A percentile compares a stretch with the other conserved stretches of the same genome.
These are phyloP conservation scores for Clavispora santaluciae DNA, from an alignment of 805 yeast species.

Conservation along the genomic window DNA sequence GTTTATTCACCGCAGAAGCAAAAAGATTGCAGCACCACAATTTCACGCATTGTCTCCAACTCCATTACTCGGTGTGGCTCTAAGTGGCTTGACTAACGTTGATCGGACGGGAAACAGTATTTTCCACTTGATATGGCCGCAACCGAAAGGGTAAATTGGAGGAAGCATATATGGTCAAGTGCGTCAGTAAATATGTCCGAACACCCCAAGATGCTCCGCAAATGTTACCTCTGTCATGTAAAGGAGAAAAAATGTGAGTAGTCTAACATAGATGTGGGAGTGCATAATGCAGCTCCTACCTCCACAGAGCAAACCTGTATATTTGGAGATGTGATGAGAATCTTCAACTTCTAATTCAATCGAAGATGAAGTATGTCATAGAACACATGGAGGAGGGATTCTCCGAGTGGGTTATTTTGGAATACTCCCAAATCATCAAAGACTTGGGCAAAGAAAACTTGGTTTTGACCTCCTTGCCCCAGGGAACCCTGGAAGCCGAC, in stretches of 20 bases:
- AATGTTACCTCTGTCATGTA: too few relatives aligned
- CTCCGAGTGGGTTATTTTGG: slow-evolving; percentile 92
- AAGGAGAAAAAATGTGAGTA: too few relatives aligned
- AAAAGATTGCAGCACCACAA: slow-evolving; percentile 50
- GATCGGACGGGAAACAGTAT: slow-evolving; percentile 62
- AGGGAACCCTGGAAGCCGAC: slow-evolving; percentile 50
- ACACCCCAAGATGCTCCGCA: too few relatives aligned
- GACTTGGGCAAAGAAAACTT: slow-evolving; percentile 80
- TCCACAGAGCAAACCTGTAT: too few relatives aligned
- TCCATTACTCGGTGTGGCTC: slow-evolving; percentile 55
- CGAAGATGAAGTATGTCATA: slow-evolving; percentile 76
- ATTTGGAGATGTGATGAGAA: neutral
- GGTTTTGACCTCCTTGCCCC: slow-evolving; percentile 71
- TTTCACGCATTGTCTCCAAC: slow-evolving; percentile 58
- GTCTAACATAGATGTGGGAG: too few relatives aligned
- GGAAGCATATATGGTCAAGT: too few relatives aligned
- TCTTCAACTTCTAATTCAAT: neutral
- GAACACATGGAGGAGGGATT: slow-evolving; percentile 98
- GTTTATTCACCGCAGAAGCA: too few relatives aligned
- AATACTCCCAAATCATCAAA: slow-evolving; percentile 73
- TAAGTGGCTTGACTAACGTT: slow-evolving; percentile 54
- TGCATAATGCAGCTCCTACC: too few relatives aligned
- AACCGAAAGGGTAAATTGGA: slow-evolving; percentile 37
- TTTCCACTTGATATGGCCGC: slow-evolving; percentile 58
- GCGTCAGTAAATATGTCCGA: too few relatives aligned